Percentiles rank a stretch among this genome's conserved stretches.
phyloP scores from a whole-genome alignment of 75 land plant species.

The Cupressus sempervirens region DNA sequence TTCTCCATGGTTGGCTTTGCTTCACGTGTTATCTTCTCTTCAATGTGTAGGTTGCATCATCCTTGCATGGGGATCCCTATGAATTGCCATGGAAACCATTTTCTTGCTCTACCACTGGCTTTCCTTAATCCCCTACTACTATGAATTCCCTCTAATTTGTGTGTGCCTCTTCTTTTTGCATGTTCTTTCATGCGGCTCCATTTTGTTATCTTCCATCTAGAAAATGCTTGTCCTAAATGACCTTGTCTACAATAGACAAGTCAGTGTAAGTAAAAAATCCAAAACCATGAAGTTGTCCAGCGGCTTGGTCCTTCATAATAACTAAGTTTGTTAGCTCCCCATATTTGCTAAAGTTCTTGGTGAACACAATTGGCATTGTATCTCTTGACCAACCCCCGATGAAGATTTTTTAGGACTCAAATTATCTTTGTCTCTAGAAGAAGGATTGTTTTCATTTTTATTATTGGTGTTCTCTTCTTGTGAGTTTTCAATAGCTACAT shows the following conservation, averaged over 20 bases:
- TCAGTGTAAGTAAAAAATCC: constrained; percentile 92
- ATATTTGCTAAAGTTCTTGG: constrained; percentile 78
- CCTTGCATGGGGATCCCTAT: too few species aligned
- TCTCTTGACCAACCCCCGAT: constrained; percentile 74
- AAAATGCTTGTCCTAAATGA: constrained; percentile 71
- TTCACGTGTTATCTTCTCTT: too few species aligned
- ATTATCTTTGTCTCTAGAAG: background rate
- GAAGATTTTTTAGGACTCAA: constrained; percentile 48
- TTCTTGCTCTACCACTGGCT: too few species aligned
- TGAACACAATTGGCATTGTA: constrained; percentile 64
- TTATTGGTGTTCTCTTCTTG: background rate
- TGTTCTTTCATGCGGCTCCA: too few species aligned
- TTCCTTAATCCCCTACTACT: too few species aligned
- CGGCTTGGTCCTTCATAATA: constrained; percentile 74
- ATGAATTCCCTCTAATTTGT: too few species aligned
- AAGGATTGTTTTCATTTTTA: background rate
- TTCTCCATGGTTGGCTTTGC: too few species aligned
- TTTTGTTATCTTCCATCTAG: constrained; percentile 87
- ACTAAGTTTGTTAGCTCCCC: constrained; percentile 83
- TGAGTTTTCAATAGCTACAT: background rate
- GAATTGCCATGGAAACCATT: too few species aligned
- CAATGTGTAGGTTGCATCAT: too few species aligned
- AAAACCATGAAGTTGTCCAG: constrained; percentile 86
- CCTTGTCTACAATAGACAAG: constrained; percentile 72
- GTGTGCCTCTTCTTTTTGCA: too few species aligned